Conservation (phyloP, 805 yeast genomes). For the Scheffersomyces coipomensis region DNA sequence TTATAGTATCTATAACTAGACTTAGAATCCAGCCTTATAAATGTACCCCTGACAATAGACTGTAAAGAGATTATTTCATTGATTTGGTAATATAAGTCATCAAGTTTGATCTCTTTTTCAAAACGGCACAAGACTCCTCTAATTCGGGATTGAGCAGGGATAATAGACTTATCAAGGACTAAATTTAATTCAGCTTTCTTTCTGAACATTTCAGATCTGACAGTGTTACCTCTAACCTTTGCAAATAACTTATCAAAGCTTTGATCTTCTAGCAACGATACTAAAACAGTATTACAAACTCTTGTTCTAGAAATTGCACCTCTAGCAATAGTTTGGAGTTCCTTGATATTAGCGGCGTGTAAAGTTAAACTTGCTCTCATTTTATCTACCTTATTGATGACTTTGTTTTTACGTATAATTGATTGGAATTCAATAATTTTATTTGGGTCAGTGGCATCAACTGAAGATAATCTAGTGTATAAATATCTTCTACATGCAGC, state of each 20-base stretch:
- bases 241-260: constrained; percentile 40
- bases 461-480: constrained; percentile 14
- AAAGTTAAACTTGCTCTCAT: constrained; percentile 6
- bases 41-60: constrained; percentile 49
- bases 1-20: constrained; percentile 48
- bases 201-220: constrained; percentile 25
- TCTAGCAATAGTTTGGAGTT: constrained; percentile 43
- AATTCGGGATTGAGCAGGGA: constrained; percentile 53
- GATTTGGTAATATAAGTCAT: constrained; percentile 48
- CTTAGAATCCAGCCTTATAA: constrained; percentile 34
- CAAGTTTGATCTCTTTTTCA: constrained; percentile 50
- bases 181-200: constrained; percentile 14
- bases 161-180: constrained; percentile 22
- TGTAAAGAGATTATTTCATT: constrained; percentile 49
- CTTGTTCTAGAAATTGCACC: constrained; percentile 45
- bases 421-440: constrained; percentile 35
- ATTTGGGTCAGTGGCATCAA: constrained; percentile 16
- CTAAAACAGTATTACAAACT: constrained; percentile 42
- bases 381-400: constrained; percentile 24
- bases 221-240: constrained; percentile 40
- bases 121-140: constrained; percentile 67
- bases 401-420: constrained; percentile 31
- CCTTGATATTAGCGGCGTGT: constrained; percentile 13
- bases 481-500: constrained; percentile 26
- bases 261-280: constrained; percentile 40